Evolutionary conservation across 805 yeast genomes (phyloP), one percentile per base, ranked within the genome.

Genomic region (Metschnikowia santaceciliae): DNA sequence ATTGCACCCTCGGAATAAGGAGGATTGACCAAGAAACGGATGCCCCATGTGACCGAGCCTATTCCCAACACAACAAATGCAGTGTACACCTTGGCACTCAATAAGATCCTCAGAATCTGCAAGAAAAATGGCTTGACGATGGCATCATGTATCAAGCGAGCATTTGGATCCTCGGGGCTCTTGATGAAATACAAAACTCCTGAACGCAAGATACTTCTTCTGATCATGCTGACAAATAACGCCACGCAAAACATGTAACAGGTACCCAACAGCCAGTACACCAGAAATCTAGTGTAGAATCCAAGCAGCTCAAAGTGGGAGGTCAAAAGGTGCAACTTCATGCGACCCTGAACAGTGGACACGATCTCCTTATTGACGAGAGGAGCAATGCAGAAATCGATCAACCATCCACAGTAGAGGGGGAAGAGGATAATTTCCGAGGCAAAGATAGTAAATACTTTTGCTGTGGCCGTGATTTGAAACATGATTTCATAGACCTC

Each of bases 131-230:
- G 88, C 57, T 87, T 82, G 51, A 87, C 85, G 48, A 94, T 68
- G 1, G 96, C 94, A 63, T 91, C 96, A 57, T 90, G 92, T 39
- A 92, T 78, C 11, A 94, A 79, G 57, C 92, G 82, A 42, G 90
- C 84, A 59, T 88, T 86, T 37, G 96, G 96, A 64, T 94, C 97
- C 59, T 90, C 97, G 4, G 97, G 96, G 20, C 96, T 90, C 59
- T 96, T 79, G 53, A 94, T 87, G 70, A 94, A 94, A 66, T 83
- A 94, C 43, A 94, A 73, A 7, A 89, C 96, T 11, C 99, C 99
- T 0, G 87, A 85, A 50, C 99, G 79, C 52, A 92, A 76, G 37
- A 90, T 82, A 52, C 74, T 69, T 42, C 78, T 71, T 54, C 99
- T 77, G 19, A 84, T 78, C 90, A 90, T 85, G 17, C 95, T 88